phyloP scores from a whole-genome alignment of 2,329 filamentous ascomycete genomes.

The Curvularia eragrostidis region DNA sequence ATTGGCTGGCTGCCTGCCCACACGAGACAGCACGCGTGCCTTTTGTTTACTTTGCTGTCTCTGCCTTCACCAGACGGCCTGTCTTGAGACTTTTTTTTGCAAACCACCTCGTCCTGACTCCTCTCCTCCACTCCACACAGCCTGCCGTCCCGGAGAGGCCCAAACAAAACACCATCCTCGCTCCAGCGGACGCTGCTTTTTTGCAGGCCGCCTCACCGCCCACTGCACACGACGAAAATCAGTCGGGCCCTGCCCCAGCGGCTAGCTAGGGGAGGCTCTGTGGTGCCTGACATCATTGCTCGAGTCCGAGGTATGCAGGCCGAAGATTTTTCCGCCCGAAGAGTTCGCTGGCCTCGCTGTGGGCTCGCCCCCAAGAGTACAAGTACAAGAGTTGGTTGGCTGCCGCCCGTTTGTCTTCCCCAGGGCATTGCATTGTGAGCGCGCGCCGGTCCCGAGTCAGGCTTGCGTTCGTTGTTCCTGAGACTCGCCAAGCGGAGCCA shows the following conservation, averaged over 20 bases:
- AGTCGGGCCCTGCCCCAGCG: constrained; percentile 20
- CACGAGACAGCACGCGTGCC: constrained; percentile 33
- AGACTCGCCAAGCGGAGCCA: constrained; percentile 24
- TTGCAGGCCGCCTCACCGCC: constrained; percentile 11
- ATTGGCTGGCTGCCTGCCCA: constrained; percentile 21
- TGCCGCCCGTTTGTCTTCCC: constrained; percentile 8
- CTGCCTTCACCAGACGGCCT: neutral
- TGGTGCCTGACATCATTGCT: constrained; percentile 40
- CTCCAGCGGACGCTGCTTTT: constrained; percentile 1
- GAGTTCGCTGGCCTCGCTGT: constrained; percentile 12
- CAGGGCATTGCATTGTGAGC: constrained; percentile 6
- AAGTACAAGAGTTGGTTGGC: constrained; percentile 17
- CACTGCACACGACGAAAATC: constrained; percentile 8
- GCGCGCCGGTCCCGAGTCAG: constrained; percentile 18
- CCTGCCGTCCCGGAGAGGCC: neutral
- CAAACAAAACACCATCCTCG: neutral
- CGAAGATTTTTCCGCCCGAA: constrained; percentile 10
- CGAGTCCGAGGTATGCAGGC: constrained; percentile 33
- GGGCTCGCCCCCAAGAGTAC: neutral
- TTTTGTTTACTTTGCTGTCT: constrained; percentile 24
- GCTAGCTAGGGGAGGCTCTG: constrained; percentile 23
- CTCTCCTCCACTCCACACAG: neutral
- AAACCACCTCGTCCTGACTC: neutral
- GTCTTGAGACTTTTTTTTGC: neutral
- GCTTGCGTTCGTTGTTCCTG: constrained; percentile 29